These are phyloP conservation scores for Sporothrix protearum DNA, from an alignment of 2,329 filamentous ascomycete genomes.

Conservation along the genomic window DNA sequence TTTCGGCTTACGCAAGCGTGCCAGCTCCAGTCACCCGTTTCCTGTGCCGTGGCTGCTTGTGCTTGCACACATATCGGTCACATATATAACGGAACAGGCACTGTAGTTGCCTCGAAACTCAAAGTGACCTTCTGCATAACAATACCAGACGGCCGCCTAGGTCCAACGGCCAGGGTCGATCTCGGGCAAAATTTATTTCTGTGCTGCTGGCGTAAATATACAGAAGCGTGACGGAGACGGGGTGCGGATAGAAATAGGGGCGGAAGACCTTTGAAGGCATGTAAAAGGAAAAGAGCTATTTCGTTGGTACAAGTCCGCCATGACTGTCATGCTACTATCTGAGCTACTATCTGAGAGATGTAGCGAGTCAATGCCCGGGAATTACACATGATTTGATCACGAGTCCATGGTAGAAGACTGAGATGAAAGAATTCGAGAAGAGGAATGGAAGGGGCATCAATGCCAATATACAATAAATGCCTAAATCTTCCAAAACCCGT, in stretches of 20 bases:
- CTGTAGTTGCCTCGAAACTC: not conserved
- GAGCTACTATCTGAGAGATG: too few species aligned
- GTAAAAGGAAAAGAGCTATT: not conserved
- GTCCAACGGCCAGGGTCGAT: not conserved
- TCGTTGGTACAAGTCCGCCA: not conserved
- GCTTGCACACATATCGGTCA: not conserved
- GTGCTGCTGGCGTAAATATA: not conserved
- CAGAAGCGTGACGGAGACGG: not conserved
- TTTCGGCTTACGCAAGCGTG: constrained; percentile 6
- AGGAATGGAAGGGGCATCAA: not conserved
- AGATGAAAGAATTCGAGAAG: constrained; percentile 3
- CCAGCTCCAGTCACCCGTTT: constrained; percentile 13
- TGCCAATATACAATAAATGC: not conserved
- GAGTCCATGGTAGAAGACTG: not conserved
- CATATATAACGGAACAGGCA: not conserved
- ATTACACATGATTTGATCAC: not conserved
- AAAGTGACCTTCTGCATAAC: not conserved
- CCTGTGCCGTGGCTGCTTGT: constrained; percentile 1
- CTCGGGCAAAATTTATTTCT: not conserved
- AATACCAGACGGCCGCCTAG: not conserved
- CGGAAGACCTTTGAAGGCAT: too few species aligned
- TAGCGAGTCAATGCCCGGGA: not conserved
- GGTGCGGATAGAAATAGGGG: not conserved
- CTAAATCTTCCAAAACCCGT: not conserved
- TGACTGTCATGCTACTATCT: not conserved